Conservation (phyloP, 305 asterid species). For the Ruellia speciosa region DNA sequence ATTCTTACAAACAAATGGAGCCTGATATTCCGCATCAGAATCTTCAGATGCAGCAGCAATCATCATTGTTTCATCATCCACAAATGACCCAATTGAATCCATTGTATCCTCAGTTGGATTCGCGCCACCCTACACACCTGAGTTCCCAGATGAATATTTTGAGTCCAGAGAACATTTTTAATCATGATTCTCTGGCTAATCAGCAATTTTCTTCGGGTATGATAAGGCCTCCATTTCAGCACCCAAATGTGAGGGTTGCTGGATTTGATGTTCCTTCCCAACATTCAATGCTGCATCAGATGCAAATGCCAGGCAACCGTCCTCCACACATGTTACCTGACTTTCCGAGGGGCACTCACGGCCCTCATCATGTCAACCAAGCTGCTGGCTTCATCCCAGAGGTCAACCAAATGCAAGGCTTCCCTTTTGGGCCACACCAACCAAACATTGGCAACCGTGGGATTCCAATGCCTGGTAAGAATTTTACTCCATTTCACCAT, state of each 20-base stretch:
- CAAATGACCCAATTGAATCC: constrained; percentile 57
- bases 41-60: constrained; percentile 47
- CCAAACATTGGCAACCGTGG: constrained; percentile 47
- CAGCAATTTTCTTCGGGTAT: constrained; percentile 45
- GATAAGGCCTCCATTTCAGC: constrained; percentile 51
- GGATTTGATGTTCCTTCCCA: constrained; percentile 51
- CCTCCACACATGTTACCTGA: constrained; percentile 43
- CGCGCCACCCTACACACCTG: constrained; percentile 41
- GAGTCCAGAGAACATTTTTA: constrained; percentile 45
- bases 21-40: constrained; percentile 35
- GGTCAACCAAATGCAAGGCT: constrained; percentile 52
- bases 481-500: neutral
- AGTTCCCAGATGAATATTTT: constrained; percentile 50
- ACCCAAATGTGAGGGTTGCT: constrained; percentile 43
- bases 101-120: constrained; percentile 45
- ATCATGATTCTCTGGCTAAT: constrained; percentile 41
- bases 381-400: constrained; percentile 48
- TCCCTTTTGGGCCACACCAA: constrained; percentile 47
- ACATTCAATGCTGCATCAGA: constrained; percentile 50
- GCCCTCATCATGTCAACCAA: constrained; percentile 48
- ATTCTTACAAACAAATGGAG: constrained; percentile 45
- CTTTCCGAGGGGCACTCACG: constrained; percentile 43
- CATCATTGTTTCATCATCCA: constrained; percentile 44
- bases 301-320: constrained; percentile 56
- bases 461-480: constrained; percentile 58